Percentiles rank a stretch among this genome's conserved stretches.
Evolutionary conservation across 768 basidiomycete genomes (phyloP).

Genomic region (Psilocybe subaeruginosa): DNA sequence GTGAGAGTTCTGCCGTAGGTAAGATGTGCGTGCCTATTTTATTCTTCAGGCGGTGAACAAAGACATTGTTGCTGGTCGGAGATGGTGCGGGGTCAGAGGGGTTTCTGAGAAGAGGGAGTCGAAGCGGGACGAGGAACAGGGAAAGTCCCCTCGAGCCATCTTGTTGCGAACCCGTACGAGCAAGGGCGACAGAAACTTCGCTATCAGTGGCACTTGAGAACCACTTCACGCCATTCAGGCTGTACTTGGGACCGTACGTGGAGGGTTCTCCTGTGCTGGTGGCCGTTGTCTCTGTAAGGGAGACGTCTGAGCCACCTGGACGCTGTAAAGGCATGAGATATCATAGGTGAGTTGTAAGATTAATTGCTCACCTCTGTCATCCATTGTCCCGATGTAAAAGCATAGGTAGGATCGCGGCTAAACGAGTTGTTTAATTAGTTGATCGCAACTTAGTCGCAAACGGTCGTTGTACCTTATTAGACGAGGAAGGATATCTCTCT

Average conservation of each 20-base stretch:
- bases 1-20: slow-evolving; percentile 75
- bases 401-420: slow-evolving; percentile 62
- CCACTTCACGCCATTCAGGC: slow-evolving; percentile 78
- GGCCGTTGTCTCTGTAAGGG: slow-evolving; percentile 71
- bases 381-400: slow-evolving; percentile 82
- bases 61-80: slow-evolving; percentile 64
- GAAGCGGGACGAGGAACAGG: slow-evolving; percentile 74
- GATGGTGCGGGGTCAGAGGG: slow-evolving; percentile 43
- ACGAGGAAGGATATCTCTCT: slow-evolving; percentile 56
- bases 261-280: slow-evolving; percentile 33
- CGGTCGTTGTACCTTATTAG: slow-evolving; percentile 53
- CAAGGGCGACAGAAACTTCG: slow-evolving; percentile 71
- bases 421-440: neutral
- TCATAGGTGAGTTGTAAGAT: slow-evolving; percentile 32
- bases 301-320: slow-evolving; percentile 77
- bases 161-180: slow-evolving; percentile 61
- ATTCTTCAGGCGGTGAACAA: slow-evolving; percentile 74
- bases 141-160: slow-evolving; percentile 70
- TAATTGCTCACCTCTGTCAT: slow-evolving; percentile 66
- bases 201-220: slow-evolving; percentile 85
- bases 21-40: slow-evolving; percentile 77
- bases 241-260: slow-evolving; percentile 53
- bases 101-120: slow-evolving; percentile 51
- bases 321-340: slow-evolving; percentile 47
- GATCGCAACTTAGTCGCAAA: neutral